Evolutionary conservation across 2,329 filamentous ascomycete genomes (phyloP), one percentile per base, ranked within the genome.

Genomic region (Stagonosporopsis chrysanthemi): DNA sequence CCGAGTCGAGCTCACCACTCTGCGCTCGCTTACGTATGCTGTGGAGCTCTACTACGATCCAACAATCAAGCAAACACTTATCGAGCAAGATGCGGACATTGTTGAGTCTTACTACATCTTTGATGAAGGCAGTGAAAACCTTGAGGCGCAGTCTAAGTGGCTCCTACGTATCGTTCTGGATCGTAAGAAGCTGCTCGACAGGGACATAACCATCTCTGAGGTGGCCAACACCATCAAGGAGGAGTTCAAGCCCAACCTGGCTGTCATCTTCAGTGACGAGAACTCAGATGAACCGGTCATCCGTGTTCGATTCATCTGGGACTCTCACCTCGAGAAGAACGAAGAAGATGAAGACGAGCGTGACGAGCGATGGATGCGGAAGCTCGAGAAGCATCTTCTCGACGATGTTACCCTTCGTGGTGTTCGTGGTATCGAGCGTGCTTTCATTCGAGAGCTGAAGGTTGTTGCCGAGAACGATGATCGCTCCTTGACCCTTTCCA

Each of bases 21-120:
- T 99, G 62, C 90, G 93, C 43, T 95, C 91, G 12, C 91, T 99
- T 57, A 96, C 93, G 0, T 89, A 94, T 41, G 86, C 91, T 43
- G 96, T 93, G 0, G 96, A 99, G 77, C 94, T 99, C 58, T 97
- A 97, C 83, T 98, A 98, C 70, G 95, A 99, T 74, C 95, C 95
- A 0, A 90, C 96, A 58, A 89, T 97, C 58, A 87, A 90, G 67
- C 83, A 86, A 28, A 99, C 96, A 0, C 90, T 88, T 64, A 96
- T 99, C 67, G 85, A 90, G 33, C 90, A 90, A 54, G 95, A 99
- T 81, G 79, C 85, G 59, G 95, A 98, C 71, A 96, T 98, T 86
- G 91, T 99, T 6, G 92, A 97, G 67, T 96, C 94, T 0, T 97
- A 97, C 82, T 98, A 94, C 80, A 87, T 98, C 74, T 91, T 98